Conservation (phyloP, 2,329 filamentous ascomycete species). For the Simplicillium aogashimaense region DNA sequence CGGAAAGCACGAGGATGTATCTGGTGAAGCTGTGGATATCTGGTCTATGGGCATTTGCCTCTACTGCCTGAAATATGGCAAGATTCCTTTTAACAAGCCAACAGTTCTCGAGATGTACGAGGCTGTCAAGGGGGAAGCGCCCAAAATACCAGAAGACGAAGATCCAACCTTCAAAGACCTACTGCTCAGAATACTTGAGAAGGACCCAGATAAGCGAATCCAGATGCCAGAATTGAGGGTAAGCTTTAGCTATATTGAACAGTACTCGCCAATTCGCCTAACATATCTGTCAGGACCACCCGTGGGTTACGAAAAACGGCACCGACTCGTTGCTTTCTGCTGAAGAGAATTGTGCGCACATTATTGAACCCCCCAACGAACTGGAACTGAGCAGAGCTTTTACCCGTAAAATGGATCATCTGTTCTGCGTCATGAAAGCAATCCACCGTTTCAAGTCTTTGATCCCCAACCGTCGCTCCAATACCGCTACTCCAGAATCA, state of each 20-base stretch:
- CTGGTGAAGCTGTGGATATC: slow-evolving; percentile 83
- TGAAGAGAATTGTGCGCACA: slow-evolving; percentile 76
- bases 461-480: slow-evolving; percentile 26
- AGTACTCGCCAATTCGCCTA: too few species aligned
- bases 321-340: slow-evolving; percentile 67
- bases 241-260: slow-evolving; percentile 21
- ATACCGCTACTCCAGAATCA: background rate
- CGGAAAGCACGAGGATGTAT: slow-evolving; percentile 76
- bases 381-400: slow-evolving; percentile 87
- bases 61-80: slow-evolving; percentile 84
- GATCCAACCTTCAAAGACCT: slow-evolving; percentile 65
- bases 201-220: slow-evolving; percentile 75
- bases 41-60: slow-evolving; percentile 98
- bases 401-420: slow-evolving; percentile 77
- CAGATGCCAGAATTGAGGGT: slow-evolving; percentile 75
- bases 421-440: slow-evolving; percentile 85
- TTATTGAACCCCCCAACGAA: slow-evolving; percentile 77
- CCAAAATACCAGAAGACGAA: slow-evolving; percentile 52
- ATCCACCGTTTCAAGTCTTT: slow-evolving; percentile 80
- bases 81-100: slow-evolving; percentile 73
- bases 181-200: slow-evolving; percentile 66
- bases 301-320: slow-evolving; percentile 82
- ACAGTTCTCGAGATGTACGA: slow-evolving; percentile 82
- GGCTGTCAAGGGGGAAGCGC: slow-evolving; percentile 65
- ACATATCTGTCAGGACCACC: slow-evolving; percentile 55